Conservation (phyloP, 2,329 filamentous ascomycete species). For the Chaetomium globosum region DNA sequence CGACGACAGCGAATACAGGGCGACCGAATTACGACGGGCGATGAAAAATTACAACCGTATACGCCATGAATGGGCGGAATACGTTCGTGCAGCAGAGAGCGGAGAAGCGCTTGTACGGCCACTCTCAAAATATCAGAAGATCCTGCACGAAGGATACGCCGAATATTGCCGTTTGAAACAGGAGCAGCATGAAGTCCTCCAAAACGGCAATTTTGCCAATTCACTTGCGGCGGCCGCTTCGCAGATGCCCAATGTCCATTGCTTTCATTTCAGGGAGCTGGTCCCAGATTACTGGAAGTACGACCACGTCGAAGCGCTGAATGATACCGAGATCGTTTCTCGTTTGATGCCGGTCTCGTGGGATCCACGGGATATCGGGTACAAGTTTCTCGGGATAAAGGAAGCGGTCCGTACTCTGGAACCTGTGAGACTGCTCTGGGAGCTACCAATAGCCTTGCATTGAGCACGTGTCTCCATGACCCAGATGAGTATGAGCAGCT, state of each 20-base stretch:
- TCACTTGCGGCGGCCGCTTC: neutral
- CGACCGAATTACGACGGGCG: neutral
- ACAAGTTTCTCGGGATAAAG: too few species aligned
- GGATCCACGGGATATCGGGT: neutral
- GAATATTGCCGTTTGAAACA: constrained; percentile 5
- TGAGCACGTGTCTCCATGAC: neutral
- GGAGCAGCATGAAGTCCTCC: constrained; percentile 1
- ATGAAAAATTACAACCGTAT: neutral
- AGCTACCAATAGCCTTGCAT: constrained; percentile 4
- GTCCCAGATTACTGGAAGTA: neutral
- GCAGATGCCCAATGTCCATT: constrained; percentile 3
- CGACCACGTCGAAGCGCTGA: neutral
- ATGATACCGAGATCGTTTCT: neutral
- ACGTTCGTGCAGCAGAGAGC: neutral
- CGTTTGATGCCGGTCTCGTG: neutral
- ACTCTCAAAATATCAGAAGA: neutral
- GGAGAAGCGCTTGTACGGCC: neutral
- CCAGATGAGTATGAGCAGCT: neutral
- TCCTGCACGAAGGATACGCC: neutral
- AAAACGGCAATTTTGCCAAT: neutral
- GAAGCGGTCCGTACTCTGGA: neutral
- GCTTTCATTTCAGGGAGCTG: neutral
- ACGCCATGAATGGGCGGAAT: neutral
- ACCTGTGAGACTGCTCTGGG: constrained; percentile 1
- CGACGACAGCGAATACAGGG: neutral